phyloP scores from a whole-genome alignment of 139 green algal genomes.

The Chlorella sp. region DNA sequence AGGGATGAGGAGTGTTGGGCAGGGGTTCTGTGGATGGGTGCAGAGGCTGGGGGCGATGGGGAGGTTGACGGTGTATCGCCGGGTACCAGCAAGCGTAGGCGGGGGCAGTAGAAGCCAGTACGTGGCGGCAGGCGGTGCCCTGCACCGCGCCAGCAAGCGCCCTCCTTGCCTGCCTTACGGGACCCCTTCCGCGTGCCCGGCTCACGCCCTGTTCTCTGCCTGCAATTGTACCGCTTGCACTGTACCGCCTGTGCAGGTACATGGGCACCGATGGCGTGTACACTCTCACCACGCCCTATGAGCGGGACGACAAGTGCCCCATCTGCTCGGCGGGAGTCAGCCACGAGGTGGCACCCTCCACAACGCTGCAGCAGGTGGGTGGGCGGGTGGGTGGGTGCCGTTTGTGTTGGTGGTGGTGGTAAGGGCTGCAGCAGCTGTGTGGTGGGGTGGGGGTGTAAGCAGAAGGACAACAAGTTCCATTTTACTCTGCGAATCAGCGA shows the following conservation, averaged over 20 bases:
- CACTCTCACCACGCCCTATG: slow-evolving; percentile 93
- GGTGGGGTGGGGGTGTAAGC: not conserved
- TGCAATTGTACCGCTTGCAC: not conserved
- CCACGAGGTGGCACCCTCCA: slow-evolving; percentile 59
- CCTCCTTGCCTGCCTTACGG: not conserved
- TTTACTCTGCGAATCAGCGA: no score
- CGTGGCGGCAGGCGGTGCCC: no score
- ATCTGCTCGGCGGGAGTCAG: slow-evolving; percentile 91
- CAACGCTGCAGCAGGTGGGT: slow-evolving; percentile 78
- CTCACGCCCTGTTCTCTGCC: not conserved
- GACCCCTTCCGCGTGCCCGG: not conserved
- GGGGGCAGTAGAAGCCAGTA: no score
- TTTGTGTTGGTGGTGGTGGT: no score
- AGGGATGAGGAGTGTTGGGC: no score
- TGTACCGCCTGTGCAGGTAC: slow-evolving; percentile 71
- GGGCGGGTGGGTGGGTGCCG: not conserved
- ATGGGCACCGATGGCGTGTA: slow-evolving; percentile 94
- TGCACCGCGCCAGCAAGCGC: not conserved
- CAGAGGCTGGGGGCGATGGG: not conserved
- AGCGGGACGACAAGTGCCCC: slow-evolving; percentile 85
- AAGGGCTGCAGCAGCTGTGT: slow-evolving; percentile 77
- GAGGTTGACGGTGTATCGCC: no score
- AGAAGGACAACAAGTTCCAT: no score
- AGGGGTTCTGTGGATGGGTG: not conserved
- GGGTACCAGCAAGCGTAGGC: not conserved